Base-by-base conservation (phyloP, 78 protist species). In the Dictyostelium capitatum region DNA sequence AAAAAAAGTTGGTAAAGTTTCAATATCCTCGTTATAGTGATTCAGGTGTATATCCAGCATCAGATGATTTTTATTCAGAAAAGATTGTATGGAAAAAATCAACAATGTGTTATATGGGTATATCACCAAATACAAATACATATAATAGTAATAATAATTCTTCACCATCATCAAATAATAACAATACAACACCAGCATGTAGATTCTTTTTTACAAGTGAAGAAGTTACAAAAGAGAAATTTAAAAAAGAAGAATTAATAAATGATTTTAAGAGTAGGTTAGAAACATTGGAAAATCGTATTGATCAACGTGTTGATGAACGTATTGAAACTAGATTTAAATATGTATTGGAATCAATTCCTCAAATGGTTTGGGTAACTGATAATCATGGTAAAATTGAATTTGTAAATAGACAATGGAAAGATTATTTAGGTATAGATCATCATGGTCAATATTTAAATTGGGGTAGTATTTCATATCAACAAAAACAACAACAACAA, bases 321-420 rank as follows among this genome's bases (percentile, higher is more conserved):
- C 17, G 62, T 19, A 69, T 25, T 11, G 90, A 82, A 56, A 64
- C 51, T 5, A 41, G 69, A 37, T 62, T 82, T 37, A 82, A 82
- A 70, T 82, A 57, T 70, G 80, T 82, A 19, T 62, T 82, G 30
- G 90, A 82, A 70, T 82, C 80, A 14, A 82, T 82, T 4, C 90
- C 90, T 10, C 90, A 82, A 51, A 82, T 82, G 81, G 80, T 82
- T 50, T 82, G 78, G 78, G 69, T 82, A 23, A 82, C 90, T 6
- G 67, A 82, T 37, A 20, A 48, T 30, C 43, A 46, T 15, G 90
- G 90, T 53, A 51, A 53, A 37, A 69, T 82, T 20, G 90, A 82
- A 70, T 82, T 82, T 69, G 69, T 82, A 65, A 82, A 82, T 69
- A 50, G 80, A 69, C 41, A 82, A 51, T 82, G 90, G 90, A 64